These are phyloP conservation scores for Tetrapisispora taiwanensis DNA, from an alignment of 805 yeast species.

Conservation along the genomic window DNA sequence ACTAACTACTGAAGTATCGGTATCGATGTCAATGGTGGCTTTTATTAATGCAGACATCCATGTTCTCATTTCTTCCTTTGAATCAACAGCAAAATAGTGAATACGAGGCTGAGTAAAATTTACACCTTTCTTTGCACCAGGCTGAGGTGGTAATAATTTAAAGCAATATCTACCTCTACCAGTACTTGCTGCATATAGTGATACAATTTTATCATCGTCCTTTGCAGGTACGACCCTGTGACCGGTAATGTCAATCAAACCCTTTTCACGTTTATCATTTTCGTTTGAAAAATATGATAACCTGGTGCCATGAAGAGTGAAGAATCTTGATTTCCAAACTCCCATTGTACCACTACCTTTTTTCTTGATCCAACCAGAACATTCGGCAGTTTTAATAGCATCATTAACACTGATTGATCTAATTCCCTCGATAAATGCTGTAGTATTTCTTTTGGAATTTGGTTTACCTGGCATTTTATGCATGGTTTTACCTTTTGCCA, in stretches of 20 bases:
- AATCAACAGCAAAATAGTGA: slow-evolving; percentile 92
- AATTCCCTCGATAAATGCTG: slow-evolving; percentile 85
- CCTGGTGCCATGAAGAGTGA: slow-evolving; percentile 85
- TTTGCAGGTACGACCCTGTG: slow-evolving; percentile 79
- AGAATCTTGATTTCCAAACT: slow-evolving; percentile 82
- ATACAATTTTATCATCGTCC: slow-evolving; percentile 76
- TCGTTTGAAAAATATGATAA: slow-evolving; percentile 75
- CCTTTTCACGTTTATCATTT: slow-evolving; percentile 77
- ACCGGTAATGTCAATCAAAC: slow-evolving; percentile 90
- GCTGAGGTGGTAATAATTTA: slow-evolving; percentile 92
- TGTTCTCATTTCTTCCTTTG: slow-evolving; percentile 79
- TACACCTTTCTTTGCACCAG: slow-evolving; percentile 89
- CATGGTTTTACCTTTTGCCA: slow-evolving; percentile 41
- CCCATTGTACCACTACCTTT: slow-evolving; percentile 75
- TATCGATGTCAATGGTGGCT: slow-evolving; percentile 94
- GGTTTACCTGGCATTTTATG: slow-evolving; percentile 47
- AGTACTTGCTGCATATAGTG: slow-evolving; percentile 83
- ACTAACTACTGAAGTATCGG: slow-evolving; percentile 79
- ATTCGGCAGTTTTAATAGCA: slow-evolving; percentile 64
- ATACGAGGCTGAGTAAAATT: slow-evolving; percentile 94
- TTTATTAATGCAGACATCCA: slow-evolving; percentile 95
- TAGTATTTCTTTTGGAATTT: slow-evolving; percentile 45
- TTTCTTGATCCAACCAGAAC: slow-evolving; percentile 94
- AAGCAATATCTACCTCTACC: slow-evolving; percentile 92
- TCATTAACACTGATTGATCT: slow-evolving; percentile 63